Evolutionary conservation across 768 basidiomycete species (phyloP).

Genomic region (Roridomyces roridus): DNA sequence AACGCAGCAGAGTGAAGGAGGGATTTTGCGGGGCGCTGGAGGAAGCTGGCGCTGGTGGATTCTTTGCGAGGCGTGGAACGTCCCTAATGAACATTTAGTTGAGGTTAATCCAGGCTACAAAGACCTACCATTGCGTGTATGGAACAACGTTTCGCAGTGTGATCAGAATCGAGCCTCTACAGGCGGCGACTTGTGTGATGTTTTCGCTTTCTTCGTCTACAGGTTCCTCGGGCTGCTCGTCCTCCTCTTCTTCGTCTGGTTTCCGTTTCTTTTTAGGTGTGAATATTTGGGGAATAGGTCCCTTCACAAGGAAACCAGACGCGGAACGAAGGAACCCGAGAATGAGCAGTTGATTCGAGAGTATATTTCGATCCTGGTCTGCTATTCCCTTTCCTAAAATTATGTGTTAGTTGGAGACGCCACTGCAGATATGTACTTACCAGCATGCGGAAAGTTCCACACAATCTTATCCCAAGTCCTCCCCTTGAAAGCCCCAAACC

Average conservation of each 20-base stretch:
- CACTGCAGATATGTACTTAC: conserved; percentile 48
- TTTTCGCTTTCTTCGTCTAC: conserved; percentile 36
- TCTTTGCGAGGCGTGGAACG: conserved; percentile 75
- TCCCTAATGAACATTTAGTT: too few relatives aligned
- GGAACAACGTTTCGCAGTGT: conserved; percentile 88
- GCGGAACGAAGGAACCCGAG: conserved; percentile 84
- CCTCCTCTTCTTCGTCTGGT: conserved; percentile 45
- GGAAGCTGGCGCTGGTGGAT: conserved; percentile 61
- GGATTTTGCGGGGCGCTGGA: conserved; percentile 62
- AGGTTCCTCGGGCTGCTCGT: conserved; percentile 28
- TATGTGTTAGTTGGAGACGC: too few relatives aligned
- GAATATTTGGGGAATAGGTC: conserved; percentile 54
- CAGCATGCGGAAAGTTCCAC: conserved; percentile 98
- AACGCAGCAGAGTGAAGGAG: conserved; percentile 71
- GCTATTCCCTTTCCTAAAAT: conserved; percentile 82
- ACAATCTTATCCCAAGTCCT: conserved; percentile 78
- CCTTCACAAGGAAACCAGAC: conserved; percentile 61
- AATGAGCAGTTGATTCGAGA: conserved; percentile 85
- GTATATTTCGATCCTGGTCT: conserved; percentile 92
- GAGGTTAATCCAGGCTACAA: too few relatives aligned
- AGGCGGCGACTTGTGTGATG: conserved; percentile 23
- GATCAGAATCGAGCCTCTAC: conserved; percentile 79
- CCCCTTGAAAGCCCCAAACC: conserved; percentile 59
- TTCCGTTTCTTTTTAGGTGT: conserved; percentile 49
- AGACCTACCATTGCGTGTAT: conserved; percentile 79